Evolutionary conservation across 495 filamentous ascomycete genomes (phyloP), one percentile per base, ranked within the genome.

Genomic region (Achaetomiella virescens): DNA sequence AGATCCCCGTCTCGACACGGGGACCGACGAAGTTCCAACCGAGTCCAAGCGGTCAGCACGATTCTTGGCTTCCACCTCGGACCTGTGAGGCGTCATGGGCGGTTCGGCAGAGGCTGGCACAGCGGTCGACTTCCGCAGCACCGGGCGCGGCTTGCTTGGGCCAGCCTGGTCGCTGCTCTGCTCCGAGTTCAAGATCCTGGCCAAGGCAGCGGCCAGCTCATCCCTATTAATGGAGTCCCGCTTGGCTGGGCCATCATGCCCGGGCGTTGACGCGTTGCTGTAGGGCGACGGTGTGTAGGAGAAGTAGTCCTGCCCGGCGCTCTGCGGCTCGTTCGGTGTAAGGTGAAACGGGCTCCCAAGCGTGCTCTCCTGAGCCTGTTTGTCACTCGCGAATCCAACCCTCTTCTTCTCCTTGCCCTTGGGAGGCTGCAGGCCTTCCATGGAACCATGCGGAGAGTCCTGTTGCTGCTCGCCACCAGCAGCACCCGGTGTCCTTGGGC

Each of bases 11-110:
- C 68, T 51, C 5, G 72, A 75, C 9, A 48, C 55, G 15, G 66
- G 65, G 11, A 55, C 65, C 3, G 71, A 74, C 21, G 66, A 62
- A 20, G 62, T 69, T 9, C 70, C 69, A 5, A 71, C 59, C 11
- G 53, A 59, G 40, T 60, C 69, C n/a, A 71, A 60, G 8, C 67
- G 58, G 48, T 71, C 69, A 11, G 69, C 69, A 12, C 67, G 65
- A 33, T 66, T 50, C 51, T 65, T 68, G 29, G 67, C 69, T 35
- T 66, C 65, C 4, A 70, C 37, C 41, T 66, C 65, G 18, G 65
- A 68, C 43, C 49, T 58, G 40, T 55, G 61, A 14, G 59, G 59
- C 2, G 42, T 14, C 0, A 38, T 42, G 7, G 42, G 14, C n/a
- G 40, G 11, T 12, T 65, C 61, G 41, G 31, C 18, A 0, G 56